A percentile compares a stretch with the other conserved stretches of the same genome.
These are phyloP conservation scores for Xylaria sp. DNA, from an alignment of 2,329 filamentous ascomycete species.

Conservation along the genomic window DNA sequence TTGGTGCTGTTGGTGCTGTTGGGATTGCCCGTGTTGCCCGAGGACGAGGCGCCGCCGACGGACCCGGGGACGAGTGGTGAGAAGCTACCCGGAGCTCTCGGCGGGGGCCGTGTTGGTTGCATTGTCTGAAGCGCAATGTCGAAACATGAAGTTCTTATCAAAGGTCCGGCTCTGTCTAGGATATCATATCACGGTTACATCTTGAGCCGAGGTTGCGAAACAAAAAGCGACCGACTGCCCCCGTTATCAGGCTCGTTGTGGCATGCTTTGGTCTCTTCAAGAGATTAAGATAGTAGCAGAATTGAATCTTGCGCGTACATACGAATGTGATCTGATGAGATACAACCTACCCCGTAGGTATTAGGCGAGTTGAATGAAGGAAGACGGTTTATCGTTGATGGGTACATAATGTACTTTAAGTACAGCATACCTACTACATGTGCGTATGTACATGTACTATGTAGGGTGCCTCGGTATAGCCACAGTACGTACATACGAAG, in stretches of 20 bases:
- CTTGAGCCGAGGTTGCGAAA: conserved; percentile 30
- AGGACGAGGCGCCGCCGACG: conserved; percentile 28
- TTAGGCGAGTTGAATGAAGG: not conserved
- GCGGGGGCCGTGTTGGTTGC: conserved; percentile 49
- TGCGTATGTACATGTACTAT: too few species aligned
- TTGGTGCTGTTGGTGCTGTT: conserved; percentile 1
- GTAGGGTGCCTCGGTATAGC: too few species aligned
- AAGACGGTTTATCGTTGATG: not conserved
- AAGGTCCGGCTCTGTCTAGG: conserved; percentile 20
- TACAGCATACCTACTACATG: not conserved
- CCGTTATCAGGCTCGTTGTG: not conserved
- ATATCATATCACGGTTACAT: conserved; percentile 41
- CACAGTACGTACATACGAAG: too few species aligned
- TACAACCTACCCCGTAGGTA: not conserved
- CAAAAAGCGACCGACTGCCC: not conserved
- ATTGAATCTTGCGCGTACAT: not conserved
- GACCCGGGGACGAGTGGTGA: conserved; percentile 55
- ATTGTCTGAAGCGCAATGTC: conserved; percentile 41
- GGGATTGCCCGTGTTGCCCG: conserved; percentile 39
- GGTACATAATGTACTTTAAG: not conserved
- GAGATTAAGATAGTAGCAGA: not conserved
- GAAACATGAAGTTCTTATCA: conserved; percentile 34
- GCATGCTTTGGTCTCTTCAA: not conserved
- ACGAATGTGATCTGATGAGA: not conserved
- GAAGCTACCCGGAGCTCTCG: conserved; percentile 61